Percentiles rank a stretch among this genome's conserved stretches.
Conservation (phyloP, 495 filamentous ascomycete species). For the Neurospora sp. region DNA sequence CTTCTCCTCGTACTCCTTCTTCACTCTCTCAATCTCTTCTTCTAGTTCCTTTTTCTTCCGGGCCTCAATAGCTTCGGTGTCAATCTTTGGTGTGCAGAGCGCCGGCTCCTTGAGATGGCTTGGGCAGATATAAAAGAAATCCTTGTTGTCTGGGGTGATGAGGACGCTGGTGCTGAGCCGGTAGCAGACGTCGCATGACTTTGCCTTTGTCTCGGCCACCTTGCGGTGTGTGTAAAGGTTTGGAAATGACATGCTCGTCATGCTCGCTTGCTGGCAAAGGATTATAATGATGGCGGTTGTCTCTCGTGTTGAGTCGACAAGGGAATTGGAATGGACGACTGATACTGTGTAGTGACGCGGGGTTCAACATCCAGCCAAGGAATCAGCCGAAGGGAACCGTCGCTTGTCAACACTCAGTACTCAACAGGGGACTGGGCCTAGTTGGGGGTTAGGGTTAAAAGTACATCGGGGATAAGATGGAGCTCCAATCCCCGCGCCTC, state of each 20-base stretch:
- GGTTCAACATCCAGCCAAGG: not conserved
- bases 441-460: not conserved
- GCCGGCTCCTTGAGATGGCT: constrained; percentile 74
- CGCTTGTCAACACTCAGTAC: not conserved
- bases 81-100: constrained; percentile 72
- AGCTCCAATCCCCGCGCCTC: not conserved
- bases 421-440: not conserved
- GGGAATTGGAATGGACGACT: not conserved
- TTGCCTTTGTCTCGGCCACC: constrained; percentile 74
- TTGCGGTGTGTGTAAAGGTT: constrained; percentile 83
- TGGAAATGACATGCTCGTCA: constrained; percentile 42
- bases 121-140: constrained; percentile 89
- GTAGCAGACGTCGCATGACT: constrained; percentile 83
- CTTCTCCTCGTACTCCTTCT: constrained; percentile 70
- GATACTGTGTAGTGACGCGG: not conserved
- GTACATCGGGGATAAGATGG: not conserved
- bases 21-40: constrained; percentile 61
- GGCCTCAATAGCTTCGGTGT: constrained; percentile 62
- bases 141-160: constrained; percentile 87
- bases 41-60: constrained; percentile 61
- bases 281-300: not conserved
- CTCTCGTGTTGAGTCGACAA: not conserved
- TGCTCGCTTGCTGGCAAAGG: not conserved
- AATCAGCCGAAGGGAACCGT: no score
- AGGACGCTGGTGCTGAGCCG: constrained; percentile 80